Conservation (phyloP, 1,139 yeast genomes). For the Saccharomyces uvarum region DNA sequence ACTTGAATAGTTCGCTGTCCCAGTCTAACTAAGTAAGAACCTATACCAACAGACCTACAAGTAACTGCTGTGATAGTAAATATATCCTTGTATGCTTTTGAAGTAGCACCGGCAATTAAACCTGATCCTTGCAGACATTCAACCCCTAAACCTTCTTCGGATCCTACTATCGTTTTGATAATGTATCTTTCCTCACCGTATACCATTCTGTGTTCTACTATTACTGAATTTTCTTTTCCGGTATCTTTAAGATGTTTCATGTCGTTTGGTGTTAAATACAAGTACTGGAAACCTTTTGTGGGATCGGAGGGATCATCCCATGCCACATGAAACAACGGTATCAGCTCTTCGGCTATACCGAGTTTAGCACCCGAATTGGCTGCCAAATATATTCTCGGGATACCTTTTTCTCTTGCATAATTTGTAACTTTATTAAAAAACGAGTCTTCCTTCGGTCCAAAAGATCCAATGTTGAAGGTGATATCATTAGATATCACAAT, state of each 20-base stretch:
- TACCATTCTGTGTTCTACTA: conserved; percentile 75
- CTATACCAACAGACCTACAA: conserved; percentile 98
- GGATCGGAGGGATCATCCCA: conserved; percentile 79
- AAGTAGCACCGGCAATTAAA: conserved; percentile 95
- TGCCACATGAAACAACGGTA: conserved; percentile 82
- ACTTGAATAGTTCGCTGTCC: conserved; percentile 98
- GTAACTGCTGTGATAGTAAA: conserved; percentile 94
- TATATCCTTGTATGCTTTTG: conserved; percentile 93
- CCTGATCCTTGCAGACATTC: conserved; percentile 98
- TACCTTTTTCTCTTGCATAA: conserved; percentile 79
- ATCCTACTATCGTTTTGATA: conserved; percentile 81
- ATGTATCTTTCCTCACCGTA: conserved; percentile 75
- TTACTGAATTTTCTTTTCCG: conserved; percentile 55
- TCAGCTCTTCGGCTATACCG: conserved; percentile 92
- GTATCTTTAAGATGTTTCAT: conserved; percentile 50
- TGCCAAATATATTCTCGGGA: conserved; percentile 89
- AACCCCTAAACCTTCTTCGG: conserved; percentile 95
- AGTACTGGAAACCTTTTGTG: conserved; percentile 80
- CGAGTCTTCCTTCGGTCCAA: conserved; percentile 93
- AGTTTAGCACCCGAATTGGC: conserved; percentile 99
- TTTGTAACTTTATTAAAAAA: conserved; percentile 91
- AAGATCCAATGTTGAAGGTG: conserved; percentile 95
- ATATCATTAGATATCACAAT: conserved; percentile 92
- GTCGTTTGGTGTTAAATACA: conserved; percentile 73
- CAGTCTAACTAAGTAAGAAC: conserved; percentile 93